Base-by-base conservation (phyloP, 352 stramenopile species). In the Pythium graminicola region DNA sequence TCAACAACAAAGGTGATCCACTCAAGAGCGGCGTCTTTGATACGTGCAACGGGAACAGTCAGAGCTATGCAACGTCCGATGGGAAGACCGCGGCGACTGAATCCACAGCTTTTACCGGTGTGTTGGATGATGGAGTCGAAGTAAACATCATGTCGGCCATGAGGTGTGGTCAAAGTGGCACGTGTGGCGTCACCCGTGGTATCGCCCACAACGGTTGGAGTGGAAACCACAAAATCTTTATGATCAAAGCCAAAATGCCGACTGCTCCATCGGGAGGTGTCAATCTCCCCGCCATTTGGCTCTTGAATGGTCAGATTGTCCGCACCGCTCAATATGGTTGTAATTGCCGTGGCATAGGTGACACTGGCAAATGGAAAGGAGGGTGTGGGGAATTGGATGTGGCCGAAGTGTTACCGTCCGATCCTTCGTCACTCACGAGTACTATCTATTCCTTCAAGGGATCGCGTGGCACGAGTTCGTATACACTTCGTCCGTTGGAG, bases 371-470 rank as follows among this genome's bases (percentile, higher is more conserved):
- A n/a, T 70, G 59, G 59, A 66, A 70, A 27, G 72, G 72, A n/a
- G 72, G 72, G 24, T 82, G 72, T 50, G 67, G 72, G 7, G 72
- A 82, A 33, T 45, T 82, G 5, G 69, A 81, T 43, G 55, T 81
- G 9, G 72, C 67, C 22, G 72, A 81, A 28, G 62, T 73, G 16
- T 41, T 81, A 14, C 28, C 54, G 3, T 32, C 38, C 5, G 57
- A 75, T 44, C 35, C 46, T 1, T 58, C 55, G 28, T 53, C 48
- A 20, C 40, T 81, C 40, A 69, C 68, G 16, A 78, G 63, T 24
- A 72, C 68, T 17, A 67, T 78, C 31, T 81, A 76, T 50, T 81
- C 64, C 19, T 73, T 81, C 41, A 69, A 81, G 35, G 65, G 59
- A 28, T 72, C 70, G 4, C 62, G 62, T 4, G 67, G 70, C 35